Evolutionary conservation across 192 early-diverging fungal species (phyloP), one percentile per base, ranked within the genome.

Genomic region (Phycomyces blakesleeanus): DNA sequence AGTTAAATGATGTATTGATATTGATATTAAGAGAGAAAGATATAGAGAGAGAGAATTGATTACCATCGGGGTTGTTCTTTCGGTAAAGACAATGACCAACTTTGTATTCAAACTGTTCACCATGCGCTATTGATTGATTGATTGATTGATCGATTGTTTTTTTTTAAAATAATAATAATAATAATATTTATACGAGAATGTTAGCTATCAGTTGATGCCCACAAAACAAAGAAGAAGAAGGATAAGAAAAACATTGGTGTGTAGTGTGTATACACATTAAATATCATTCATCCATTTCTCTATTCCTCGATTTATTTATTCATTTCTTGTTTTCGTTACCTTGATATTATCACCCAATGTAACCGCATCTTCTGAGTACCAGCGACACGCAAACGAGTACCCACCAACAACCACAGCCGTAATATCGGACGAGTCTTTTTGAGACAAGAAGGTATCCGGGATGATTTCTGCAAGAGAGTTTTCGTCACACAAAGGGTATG

Each of bases 291-390:
- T 52, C n/a, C n/a, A n/a, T n/a, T n/a, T n/a, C n/a, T n/a, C n/a
- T n/a, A n/a, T n/a, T n/a, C n/a, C n/a, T n/a, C n/a, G n/a, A n/a
- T n/a, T n/a, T n/a, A n/a, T n/a, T n/a, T n/a, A n/a, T n/a, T n/a
- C n/a, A n/a, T n/a, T n/a, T n/a, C n/a, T n/a, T n/a, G n/a, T n/a
- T n/a, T n/a, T 14, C n/a, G 18, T 38, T 39, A 73, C 71, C 60
- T 67, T 57, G 12, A 73, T 52, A 11, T 47, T 59, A 49, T 67
- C 71, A 18, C 51, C 71, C 16, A 73, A 53, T 25, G 47, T 50
- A 26, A 24, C 22, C n/a, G 65, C 71, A 40, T 73, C 60, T 59
- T 73, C 71, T 3, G 71, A 53, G 49, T 73, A 73, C 71, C 71
- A 73, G 42, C 65, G 60, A 51, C 71, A 73, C 22, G 62, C 49